Conservation (phyloP, 306 rosid genomes). For the Quercus suber region DNA sequence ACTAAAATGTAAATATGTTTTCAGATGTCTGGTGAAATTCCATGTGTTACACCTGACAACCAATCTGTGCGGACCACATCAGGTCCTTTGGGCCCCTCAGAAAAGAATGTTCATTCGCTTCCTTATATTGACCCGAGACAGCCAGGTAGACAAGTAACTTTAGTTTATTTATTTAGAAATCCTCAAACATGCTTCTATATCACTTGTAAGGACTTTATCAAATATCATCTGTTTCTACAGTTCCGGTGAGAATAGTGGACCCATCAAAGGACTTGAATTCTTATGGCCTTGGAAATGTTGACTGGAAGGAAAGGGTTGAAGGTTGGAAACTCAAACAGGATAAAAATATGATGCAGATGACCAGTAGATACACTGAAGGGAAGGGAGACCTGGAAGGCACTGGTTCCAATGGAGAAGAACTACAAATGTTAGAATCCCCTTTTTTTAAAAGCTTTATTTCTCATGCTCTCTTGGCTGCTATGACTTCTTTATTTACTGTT, state of each 20-base stretch:
- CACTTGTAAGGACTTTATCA: slow-evolving; percentile 15
- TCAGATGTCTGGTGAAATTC: slow-evolving; percentile 93
- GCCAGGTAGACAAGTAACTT: slow-evolving; percentile 59
- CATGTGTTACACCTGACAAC: slow-evolving; percentile 81
- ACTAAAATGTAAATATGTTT: slow-evolving; percentile 9
- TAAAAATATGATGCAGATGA: slow-evolving; percentile 70
- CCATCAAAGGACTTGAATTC: slow-evolving; percentile 94
- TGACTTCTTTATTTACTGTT: background rate
- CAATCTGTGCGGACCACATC: slow-evolving; percentile 90
- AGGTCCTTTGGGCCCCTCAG: slow-evolving; percentile 89
- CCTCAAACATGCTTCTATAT: slow-evolving; percentile 4
- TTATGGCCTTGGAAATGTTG: slow-evolving; percentile 97
- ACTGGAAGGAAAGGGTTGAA: slow-evolving; percentile 99
- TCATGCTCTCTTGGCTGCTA: background rate
- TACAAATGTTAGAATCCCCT: slow-evolving; percentile 63
- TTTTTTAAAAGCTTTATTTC: background rate
- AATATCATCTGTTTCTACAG: slow-evolving; percentile 35
- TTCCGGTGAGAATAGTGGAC: slow-evolving; percentile 88
- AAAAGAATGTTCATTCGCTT: slow-evolving; percentile 58
- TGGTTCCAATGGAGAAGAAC: slow-evolving; percentile 98
- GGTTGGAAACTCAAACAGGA: slow-evolving; percentile 99
- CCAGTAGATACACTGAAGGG: slow-evolving; percentile 78
- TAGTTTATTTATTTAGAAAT: background rate
- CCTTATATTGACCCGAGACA: slow-evolving; percentile 76
- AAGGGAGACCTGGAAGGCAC: slow-evolving; percentile 97